Conservation (phyloP, 331 rosid species). For the Dryas integrifolia region DNA sequence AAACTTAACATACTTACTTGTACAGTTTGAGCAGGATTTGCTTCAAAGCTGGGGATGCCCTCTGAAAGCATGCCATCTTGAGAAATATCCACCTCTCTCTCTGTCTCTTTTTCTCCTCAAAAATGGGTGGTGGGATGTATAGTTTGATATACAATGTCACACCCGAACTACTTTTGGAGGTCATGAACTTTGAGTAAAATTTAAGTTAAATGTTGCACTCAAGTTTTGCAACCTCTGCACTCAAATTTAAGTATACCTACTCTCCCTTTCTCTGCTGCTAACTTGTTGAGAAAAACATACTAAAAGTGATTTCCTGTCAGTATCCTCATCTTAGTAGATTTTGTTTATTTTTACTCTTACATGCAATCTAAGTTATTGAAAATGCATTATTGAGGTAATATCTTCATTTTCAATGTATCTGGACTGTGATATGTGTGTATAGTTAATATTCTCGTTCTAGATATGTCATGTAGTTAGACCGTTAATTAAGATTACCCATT, state of each 20-base stretch:
- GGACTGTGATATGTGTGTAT: too few relatives aligned
- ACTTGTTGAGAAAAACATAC: neutral
- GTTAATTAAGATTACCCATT: too few relatives aligned
- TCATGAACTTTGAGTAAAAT: constrained; percentile 51
- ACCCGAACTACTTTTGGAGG: constrained; percentile 25
- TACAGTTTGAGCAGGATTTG: constrained; percentile 63
- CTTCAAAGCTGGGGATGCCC: constrained; percentile 70
- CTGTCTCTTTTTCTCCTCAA: constrained; percentile 2
- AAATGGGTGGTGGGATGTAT: constrained; percentile 16
- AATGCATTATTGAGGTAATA: neutral
- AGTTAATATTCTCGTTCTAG: too few relatives aligned
- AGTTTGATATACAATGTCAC: constrained; percentile 18
- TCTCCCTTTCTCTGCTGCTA: neutral
- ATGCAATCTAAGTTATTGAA: neutral
- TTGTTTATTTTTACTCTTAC: neutral
- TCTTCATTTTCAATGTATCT: neutral
- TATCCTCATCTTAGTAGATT: neutral
- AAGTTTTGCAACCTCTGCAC: constrained; percentile 61
- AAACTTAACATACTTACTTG: constrained; percentile 37
- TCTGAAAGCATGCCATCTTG: constrained; percentile 72
- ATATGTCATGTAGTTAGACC: too few relatives aligned
- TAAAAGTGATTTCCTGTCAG: neutral
- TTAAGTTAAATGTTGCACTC: constrained; percentile 55
- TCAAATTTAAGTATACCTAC: constrained; percentile 33
- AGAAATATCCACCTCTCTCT: constrained; percentile 12